Percentiles rank a stretch among this genome's conserved stretches.
Conservation (phyloP, 495 filamentous ascomycete species). For the Aspergillus cristatus region DNA sequence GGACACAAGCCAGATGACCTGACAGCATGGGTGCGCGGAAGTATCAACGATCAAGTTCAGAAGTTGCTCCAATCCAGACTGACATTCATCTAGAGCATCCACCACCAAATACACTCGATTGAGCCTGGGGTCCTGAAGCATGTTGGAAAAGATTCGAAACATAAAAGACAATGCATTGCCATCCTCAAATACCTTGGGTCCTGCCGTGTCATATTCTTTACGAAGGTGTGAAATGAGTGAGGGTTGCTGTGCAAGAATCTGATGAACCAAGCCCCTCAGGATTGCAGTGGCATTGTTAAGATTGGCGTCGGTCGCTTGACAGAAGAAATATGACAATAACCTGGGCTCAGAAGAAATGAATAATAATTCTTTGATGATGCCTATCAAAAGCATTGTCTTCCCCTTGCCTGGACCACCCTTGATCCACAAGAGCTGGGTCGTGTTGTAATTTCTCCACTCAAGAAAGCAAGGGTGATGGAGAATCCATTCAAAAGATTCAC, state of each 20-base stretch:
- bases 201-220: slow-evolving; percentile 17
- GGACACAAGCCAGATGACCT: slow-evolving; percentile 23
- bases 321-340: slow-evolving; percentile 39
- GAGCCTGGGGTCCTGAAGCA: slow-evolving; percentile 20
- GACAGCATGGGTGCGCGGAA: slow-evolving; percentile 1
- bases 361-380: slow-evolving; percentile 29
- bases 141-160: slow-evolving; percentile 17
- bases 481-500: slow-evolving; percentile 35
- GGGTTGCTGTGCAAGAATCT: slow-evolving; percentile 23
- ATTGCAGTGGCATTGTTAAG: slow-evolving; percentile 25
- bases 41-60: slow-evolving; percentile 18
- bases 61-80: slow-evolving; percentile 11
- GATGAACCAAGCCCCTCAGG: slow-evolving; percentile 23
- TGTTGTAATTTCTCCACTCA: slow-evolving; percentile 6
- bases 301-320: slow-evolving; percentile 23
- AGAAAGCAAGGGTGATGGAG: slow-evolving; percentile 27
- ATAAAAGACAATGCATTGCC: slow-evolving; percentile 18
- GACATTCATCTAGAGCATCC: slow-evolving; percentile 36
- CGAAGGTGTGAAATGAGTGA: slow-evolving; percentile 21
- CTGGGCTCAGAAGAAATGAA: neutral
- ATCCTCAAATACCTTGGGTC: slow-evolving; percentile 22
- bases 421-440: slow-evolving; percentile 14
- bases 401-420: slow-evolving; percentile 20
- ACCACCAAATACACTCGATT: slow-evolving; percentile 20
- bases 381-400: slow-evolving; percentile 34